Base-by-base conservation (phyloP, 2,329 filamentous ascomycete genomes). In the Bipolaris victoriae region DNA sequence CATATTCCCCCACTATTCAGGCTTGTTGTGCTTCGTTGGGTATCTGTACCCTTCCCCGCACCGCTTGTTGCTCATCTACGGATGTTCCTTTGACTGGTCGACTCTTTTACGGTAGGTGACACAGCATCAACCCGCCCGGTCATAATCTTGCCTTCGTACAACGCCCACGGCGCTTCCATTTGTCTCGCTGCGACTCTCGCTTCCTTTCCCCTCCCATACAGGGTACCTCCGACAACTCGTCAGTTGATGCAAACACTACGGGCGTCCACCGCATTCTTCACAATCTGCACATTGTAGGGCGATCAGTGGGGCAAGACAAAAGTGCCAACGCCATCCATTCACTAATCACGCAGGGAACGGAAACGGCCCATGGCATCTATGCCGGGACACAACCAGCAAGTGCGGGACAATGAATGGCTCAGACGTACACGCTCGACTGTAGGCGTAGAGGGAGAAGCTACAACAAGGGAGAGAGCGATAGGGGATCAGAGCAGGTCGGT, bases 381-480 rank as follows among this genome's bases (percentile, higher is more conserved):
- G 52, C 60, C 61, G 47, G 68, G 65, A 54, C 53, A 59, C 40
- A 40, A 43, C 20, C 60, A 57, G 40, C 56, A 61, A 22, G 47
- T 50, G 22, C 59, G 29, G 47, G 48, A 64, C 5, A 45, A 52
- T 22, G 63, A 67, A 53, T 69, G 74, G 56, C 63, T 58, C 45
- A 68, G 66, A 22, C 65, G 64, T 22, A 65, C 68, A 7, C 52
- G 52, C 9, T 57, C 61, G 7, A 67, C 53, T 49, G 44, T 69
- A 43, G 46, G 55, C 44, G 66, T 67, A 7, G 71, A 69, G 50
- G 62, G 55, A 40, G 67, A 61, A 18, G 62, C 64, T 26, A 64
- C 66, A 39, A 56, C 49, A 7, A 20, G 36, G 9, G 53, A 60
- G 53, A 56, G 46, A 40, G 47, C 45, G 24, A 53, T 55, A 15